Base-by-base conservation (phyloP, 1,284 basidiomycete species). In the Agroathelia rolfsii region DNA sequence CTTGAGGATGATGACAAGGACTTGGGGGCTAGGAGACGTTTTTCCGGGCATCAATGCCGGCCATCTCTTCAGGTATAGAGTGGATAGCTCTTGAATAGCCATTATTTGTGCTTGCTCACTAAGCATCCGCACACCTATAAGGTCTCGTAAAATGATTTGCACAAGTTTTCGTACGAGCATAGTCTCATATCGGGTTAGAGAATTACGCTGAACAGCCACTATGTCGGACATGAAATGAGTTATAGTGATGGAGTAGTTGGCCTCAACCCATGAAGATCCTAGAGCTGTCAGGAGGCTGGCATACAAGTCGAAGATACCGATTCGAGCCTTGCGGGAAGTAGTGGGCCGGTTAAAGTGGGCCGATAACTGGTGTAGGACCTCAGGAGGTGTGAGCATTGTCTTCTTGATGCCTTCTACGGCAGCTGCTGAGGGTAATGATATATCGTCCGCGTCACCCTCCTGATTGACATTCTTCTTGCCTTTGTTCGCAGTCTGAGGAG, bases 101-200 rank as follows among this genome's bases (percentile, higher is more conserved):
- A 70, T 65, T 30, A 96, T 93, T 56, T 97, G 93, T 0, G 83
- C 90, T 44, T 90, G 87, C 50, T 97, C 93, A 36, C 83, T 83
- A 30, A 98, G 60, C 69, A 97, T 80, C 35, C 89, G 65, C 4
- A 84, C 76, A 1, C 86, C 89, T 29, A 98, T 76, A 18, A 96
- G 69, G 45, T 94, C 86, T 26, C 90, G 68, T 20, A 97, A 58
- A 7, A 97, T 51, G 21, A 89, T 69, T 2, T 75, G 75, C 20
- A 90, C 78, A 5, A 86, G 64, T 23, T 77, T 80, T 11, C 87
- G 70, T 2, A 83, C 66, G 4, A 82, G 62, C 6, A 96, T 56
- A 1, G 69, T 65, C 31, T 96, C 93, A 49, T 86, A 83, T 41
- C 81, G 69, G 3, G 71, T 67, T 11, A 64, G 55, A 22, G 59